Conservation (phyloP, 108 stramenopile genomes). For the Nannochloropsis granulata region DNA sequence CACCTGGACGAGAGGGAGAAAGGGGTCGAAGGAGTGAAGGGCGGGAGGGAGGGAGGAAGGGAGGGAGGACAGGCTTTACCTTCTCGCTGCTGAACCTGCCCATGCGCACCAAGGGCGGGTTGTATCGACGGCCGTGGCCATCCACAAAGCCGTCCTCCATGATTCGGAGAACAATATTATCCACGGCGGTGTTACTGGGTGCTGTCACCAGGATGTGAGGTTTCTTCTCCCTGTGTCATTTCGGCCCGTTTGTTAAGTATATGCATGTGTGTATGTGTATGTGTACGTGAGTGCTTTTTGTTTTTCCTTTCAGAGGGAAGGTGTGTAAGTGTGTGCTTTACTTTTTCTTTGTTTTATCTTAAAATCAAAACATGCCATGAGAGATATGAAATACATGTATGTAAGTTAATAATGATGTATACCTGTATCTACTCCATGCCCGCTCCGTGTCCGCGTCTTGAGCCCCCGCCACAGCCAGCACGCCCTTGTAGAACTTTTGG, state of each 20-base stretch:
- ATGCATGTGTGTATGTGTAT: neutral
- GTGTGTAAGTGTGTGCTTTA: no score
- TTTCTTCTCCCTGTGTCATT: neutral
- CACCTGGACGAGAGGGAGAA: conserved; percentile 15
- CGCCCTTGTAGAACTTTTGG: conserved; percentile 33
- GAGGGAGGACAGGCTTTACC: neutral
- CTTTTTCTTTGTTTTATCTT: no score
- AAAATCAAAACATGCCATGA: neutral
- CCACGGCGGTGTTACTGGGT: conserved; percentile 93
- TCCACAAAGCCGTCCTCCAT: conserved; percentile 78
- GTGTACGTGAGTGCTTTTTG: neutral
- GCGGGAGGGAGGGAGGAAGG: neutral
- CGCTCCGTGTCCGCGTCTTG: conserved; percentile 1
- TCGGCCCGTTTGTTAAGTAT: neutral
- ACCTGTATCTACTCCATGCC: conserved; percentile 12
- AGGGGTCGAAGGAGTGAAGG: no score
- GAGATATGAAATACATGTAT: neutral
- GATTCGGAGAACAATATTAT: conserved; percentile 84
- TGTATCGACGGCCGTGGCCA: conserved; percentile 67
- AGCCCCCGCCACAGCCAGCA: conserved; percentile 14
- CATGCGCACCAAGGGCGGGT: conserved; percentile 76
- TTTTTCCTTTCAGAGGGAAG: neutral
- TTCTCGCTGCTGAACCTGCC: conserved; percentile 50
- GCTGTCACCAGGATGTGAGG: conserved; percentile 69
- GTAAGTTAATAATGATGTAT: neutral